These are phyloP conservation scores for Ceratobasidium sp. DNA, from an alignment of 1,284 basidiomycete genomes.

Conservation along the genomic window DNA sequence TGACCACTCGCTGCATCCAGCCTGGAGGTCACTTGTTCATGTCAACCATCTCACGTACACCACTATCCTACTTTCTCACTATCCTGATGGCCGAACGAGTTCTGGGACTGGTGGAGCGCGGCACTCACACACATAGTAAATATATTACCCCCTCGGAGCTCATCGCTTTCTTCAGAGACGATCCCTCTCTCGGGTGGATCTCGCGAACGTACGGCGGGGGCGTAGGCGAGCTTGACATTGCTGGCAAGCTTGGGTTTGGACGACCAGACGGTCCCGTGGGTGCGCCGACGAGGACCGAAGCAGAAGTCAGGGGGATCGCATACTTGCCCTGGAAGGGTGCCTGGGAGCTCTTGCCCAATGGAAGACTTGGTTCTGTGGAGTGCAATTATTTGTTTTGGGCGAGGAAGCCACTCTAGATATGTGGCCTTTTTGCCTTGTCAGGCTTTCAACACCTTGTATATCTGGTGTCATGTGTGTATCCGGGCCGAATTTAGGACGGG, in stretches of 20 bases:
- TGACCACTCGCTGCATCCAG: conserved; percentile 45
- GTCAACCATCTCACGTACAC: conserved; percentile 95
- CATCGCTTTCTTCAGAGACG: conserved; percentile 76
- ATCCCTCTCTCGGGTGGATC: conserved; percentile 53
- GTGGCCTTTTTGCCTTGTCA: too few relatives aligned
- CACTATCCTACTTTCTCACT: conserved; percentile 86
- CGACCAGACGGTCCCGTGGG: conserved; percentile 44
- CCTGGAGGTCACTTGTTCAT: conserved; percentile 96
- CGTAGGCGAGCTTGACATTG: conserved; percentile 48
- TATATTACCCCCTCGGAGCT: conserved; percentile 91
- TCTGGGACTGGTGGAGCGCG: conserved; percentile 80
- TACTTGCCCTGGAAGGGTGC: conserved; percentile 78
- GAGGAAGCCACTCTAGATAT: conserved; percentile 57
- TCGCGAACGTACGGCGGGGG: conserved; percentile 46
- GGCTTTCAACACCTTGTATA: too few relatives aligned
- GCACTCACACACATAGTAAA: conserved; percentile 93
- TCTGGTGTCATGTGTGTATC: too few relatives aligned
- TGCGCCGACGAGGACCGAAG: conserved; percentile 64
- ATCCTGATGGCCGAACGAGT: conserved; percentile 90
- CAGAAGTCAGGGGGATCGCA: conserved; percentile 81
- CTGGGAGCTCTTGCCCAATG: conserved; percentile 73
- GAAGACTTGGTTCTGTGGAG: conserved; percentile 65
- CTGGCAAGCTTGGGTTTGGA: conserved; percentile 31
- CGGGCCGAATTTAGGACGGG: too few relatives aligned
- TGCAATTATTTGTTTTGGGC: conserved; percentile 87